Evolutionary conservation across 225 moss, liverwort and hornwort species (phyloP), one percentile per base, ranked within the genome.

Genomic region (Ulota crispa): DNA sequence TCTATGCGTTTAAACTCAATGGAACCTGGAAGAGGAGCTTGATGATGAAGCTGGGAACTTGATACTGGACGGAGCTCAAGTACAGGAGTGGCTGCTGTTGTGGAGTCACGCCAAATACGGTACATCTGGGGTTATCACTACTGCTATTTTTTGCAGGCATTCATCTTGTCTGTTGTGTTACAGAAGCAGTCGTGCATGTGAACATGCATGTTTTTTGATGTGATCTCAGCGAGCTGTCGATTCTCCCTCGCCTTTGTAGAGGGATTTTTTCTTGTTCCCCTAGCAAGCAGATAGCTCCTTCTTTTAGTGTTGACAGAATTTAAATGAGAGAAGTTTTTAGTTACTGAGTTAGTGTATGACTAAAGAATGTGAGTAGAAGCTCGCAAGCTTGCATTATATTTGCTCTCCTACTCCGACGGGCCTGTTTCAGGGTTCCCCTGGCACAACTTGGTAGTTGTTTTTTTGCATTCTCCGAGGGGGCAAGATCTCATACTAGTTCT

Each of bases 91-190:
- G 72, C 61, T 37, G 82, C 61, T 80, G 82, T 76, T 70, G 50
- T 50, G 78, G 70, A 90, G 84, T 32, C 81, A 83, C 78, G 71
- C 83, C 61, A 62, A 14, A 73, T 74, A 61, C 77, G 84, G 84
- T 90, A 76, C 82, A 86, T 56, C 84, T 82, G 84, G 78, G 88
- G 77, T 78, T 78, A 78, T 39, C 75, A 82, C 70, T 34, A 82
- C 88, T 90, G 90, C 88, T 80, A 78, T 90, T 90, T 90, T 90
- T 90, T 90, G 82, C 90, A 86, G 88, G 68, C 84, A 78, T 84
- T 41, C 77, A 72, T 42, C 68, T 42, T 86, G 72, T 70, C 87
- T 90, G 89, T 90, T 90, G 30, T 88, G 83, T 84, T 81, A 88
- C 86, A 65, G 80, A 55, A 64, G 88, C 86, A 88, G 82, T 86